Percentiles rank a stretch among this genome's conserved stretches.
phyloP scores from a whole-genome alignment of 1,139 yeast genomes.

The Hemisphaericaspora subhashii region DNA sequence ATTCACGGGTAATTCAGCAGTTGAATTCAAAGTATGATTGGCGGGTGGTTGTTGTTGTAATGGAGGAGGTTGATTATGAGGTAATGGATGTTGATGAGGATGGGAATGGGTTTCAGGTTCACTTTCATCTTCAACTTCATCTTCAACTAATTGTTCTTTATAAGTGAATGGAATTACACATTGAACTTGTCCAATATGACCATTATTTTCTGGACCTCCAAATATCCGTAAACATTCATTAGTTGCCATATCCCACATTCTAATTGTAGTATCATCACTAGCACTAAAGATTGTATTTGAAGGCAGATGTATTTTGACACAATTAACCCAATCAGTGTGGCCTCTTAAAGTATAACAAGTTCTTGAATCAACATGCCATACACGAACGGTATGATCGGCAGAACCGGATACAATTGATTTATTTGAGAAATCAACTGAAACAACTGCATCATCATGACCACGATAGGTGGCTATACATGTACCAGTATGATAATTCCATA shows the following conservation, averaged over 20 bases:
- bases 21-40: conserved; percentile 9
- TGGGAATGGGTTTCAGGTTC: conserved; percentile 17
- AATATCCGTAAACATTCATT: conserved; percentile 78
- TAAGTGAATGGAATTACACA: conserved; percentile 82
- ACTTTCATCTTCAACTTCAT: conserved; percentile 30
- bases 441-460: conserved; percentile 87
- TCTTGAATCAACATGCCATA: conserved; percentile 94
- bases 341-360: conserved; percentile 92
- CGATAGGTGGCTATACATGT: conserved; percentile 90
- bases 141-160: conserved; percentile 49
- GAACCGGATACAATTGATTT: conserved; percentile 90
- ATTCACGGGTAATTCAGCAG: conserved; percentile 26
- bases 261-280: conserved; percentile 85
- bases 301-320: conserved; percentile 80
- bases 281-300: conserved; percentile 83
- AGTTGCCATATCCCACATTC: conserved; percentile 91
- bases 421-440: conserved; percentile 75
- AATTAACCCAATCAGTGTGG: conserved; percentile 88
- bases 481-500: conserved; percentile 95
- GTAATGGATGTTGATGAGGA: conserved; percentile 16
- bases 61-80: conserved; percentile 3
- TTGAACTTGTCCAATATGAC: conserved; percentile 87
- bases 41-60: background rate
- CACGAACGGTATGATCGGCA: conserved; percentile 87
- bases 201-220: conserved; percentile 68